Percentiles rank a stretch among this genome's conserved stretches.
These are phyloP conservation scores for Agroathelia rolfsii DNA, from an alignment of 1,284 basidiomycete species.

Conservation along the genomic window DNA sequence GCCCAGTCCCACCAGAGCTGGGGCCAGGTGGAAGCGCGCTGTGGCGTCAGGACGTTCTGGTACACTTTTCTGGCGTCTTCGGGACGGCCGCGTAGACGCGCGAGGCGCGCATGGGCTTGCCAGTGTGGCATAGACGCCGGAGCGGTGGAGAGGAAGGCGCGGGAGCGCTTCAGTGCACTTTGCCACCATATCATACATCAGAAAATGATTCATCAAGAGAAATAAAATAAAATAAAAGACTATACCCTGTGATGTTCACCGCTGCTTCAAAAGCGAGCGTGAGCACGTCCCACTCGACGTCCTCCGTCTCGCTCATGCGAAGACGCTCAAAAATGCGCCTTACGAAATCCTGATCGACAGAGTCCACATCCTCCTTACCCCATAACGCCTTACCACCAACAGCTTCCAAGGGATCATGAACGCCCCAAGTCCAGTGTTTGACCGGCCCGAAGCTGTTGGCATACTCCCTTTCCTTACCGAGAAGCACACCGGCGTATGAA, in stretches of 20 bases:
- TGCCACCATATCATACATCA: constrained; percentile 6
- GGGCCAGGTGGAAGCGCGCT: constrained; percentile 22
- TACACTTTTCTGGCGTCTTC: constrained; percentile 81
- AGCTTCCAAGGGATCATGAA: constrained; percentile 47
- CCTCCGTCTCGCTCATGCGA: constrained; percentile 33
- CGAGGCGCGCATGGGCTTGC: constrained; percentile 75
- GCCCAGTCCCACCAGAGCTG: constrained; percentile 83
- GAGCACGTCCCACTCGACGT: constrained; percentile 54
- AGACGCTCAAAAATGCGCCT: constrained; percentile 51
- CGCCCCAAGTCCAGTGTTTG: constrained; percentile 50
- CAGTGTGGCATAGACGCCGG: constrained; percentile 67
- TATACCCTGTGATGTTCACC: constrained; percentile 50
- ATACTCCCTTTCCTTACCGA: constrained; percentile 58
- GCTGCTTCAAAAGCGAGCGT: constrained; percentile 61
- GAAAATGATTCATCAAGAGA: too few species aligned
- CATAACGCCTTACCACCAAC: constrained; percentile 33
- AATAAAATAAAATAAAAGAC: constrained; percentile 9
- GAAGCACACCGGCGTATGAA: constrained; percentile 49
- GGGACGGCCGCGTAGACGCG: constrained; percentile 59
- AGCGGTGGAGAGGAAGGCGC: constrained; percentile 50
- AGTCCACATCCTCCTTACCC: constrained; percentile 36
- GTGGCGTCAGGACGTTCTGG: constrained; percentile 47
- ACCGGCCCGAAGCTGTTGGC: constrained; percentile 53
- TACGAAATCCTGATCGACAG: constrained; percentile 36
- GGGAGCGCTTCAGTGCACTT: constrained; percentile 71